Base-by-base conservation (phyloP, 225 moss, liverwort and hornwort species). In the Climacium dendroides region DNA sequence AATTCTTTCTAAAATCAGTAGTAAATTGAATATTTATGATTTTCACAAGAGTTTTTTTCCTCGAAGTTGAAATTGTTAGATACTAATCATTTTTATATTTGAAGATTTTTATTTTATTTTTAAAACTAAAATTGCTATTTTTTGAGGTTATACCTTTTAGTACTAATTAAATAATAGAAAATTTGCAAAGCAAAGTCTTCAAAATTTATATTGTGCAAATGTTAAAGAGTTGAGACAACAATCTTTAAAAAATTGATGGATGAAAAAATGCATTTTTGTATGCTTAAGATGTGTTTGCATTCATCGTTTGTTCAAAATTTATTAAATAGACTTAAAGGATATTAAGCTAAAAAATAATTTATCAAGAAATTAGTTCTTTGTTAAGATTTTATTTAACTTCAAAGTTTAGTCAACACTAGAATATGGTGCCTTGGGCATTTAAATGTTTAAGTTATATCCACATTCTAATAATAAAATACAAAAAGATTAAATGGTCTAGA, bases 361-460 rank as follows among this genome's bases (percentile, higher is more conserved):
- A 23, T 0, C 11, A 1, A 6, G 6, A 34, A 13, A 37, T 12
- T 37, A 22, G 0, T 22, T 37, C 1, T 37, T 7, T 67, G 7
- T 0, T 37, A 37, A 39, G 7, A 39, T 23, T 67, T 23, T 39
- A 13, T 37, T 23, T 23, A 34, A 4, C 7, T 37, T 37, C 23
- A 13, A 67, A 67, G 7, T 63, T 32, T 37, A 37, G 4, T 67
- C 23, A 37, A 37, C 7, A 67, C 2, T 22, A 12, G 23, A 67
- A 23, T 67, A 13, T 24, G 13, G 3, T 4, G 7, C 13, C 4
- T 39, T 39, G 6, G n/a, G 24, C 13, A 69, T 23, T 66, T 67
- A 23, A 0, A 7, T 3, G 4, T 23, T 37, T 13, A 69, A 39
- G 7, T 4, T 2, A 39, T 69, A 25, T 41, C 8, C 25, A 8